phyloP scores from a whole-genome alignment of 371 early-diverging fungal species.

The Mucor indicus region DNA sequence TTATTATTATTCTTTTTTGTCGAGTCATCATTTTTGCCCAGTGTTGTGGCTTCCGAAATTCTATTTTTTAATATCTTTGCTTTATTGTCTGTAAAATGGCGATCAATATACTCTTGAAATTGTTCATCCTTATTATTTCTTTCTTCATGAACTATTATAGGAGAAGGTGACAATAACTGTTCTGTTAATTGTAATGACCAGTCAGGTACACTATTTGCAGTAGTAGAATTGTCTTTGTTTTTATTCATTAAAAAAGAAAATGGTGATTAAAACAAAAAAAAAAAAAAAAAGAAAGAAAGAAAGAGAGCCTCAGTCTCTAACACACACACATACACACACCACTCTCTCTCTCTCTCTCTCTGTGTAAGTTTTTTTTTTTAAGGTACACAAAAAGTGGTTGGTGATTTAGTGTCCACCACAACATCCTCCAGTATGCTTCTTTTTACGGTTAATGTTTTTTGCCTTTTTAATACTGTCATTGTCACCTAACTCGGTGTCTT shows the following conservation, averaged over 20 bases:
- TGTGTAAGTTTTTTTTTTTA: no score
- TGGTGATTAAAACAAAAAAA: background rate
- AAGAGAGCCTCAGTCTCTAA: background rate
- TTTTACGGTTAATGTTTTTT: slow-evolving; percentile 38
- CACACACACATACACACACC: background rate
- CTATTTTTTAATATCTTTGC: slow-evolving; percentile 8
- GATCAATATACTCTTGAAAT: slow-evolving; percentile 9
- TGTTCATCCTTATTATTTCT: slow-evolving; percentile 7
- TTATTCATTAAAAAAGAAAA: background rate
- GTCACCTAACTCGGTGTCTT: slow-evolving; percentile 46
- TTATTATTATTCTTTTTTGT: background rate
- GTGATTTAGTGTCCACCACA: slow-evolving; percentile 17
- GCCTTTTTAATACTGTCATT: slow-evolving; percentile 43
- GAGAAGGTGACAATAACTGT: slow-evolving; percentile 9
- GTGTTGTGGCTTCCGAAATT: slow-evolving; percentile 9
- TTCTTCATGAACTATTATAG: slow-evolving; percentile 1
- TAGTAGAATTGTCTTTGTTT: slow-evolving; percentile 2
- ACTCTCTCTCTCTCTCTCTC: no score
- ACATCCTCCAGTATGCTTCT: slow-evolving; percentile 16
- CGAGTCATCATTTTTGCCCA: background rate
- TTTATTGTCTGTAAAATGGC: slow-evolving; percentile 7
- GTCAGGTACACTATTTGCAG: slow-evolving; percentile 8
- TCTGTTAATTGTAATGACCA: slow-evolving; percentile 18
- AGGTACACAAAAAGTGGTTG: no score
- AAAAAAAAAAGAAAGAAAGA: background rate